A percentile compares a stretch with the other conserved stretches of the same genome.
These are phyloP conservation scores for Ajuga chamaepitys DNA, from an alignment of 257 asterid genomes.

Conservation along the genomic window DNA sequence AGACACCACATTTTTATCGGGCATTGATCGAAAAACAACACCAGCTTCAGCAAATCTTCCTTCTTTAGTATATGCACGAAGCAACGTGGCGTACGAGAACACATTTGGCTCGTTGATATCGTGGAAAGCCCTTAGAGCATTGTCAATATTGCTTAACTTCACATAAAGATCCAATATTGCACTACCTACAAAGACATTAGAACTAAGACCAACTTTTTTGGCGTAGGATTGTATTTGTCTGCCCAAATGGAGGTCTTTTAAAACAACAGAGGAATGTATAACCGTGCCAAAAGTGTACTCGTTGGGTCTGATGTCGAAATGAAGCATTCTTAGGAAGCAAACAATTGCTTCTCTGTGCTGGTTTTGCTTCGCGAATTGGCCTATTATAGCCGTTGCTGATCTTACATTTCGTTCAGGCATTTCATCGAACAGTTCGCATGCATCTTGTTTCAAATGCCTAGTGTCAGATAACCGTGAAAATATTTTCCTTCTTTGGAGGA, in stretches of 20 bases:
- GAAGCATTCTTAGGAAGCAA: conserved; percentile 47
- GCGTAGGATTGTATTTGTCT: conserved; percentile 53
- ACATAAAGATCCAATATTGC: conserved; percentile 55
- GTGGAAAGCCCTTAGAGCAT: conserved; percentile 39
- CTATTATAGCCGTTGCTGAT: conserved; percentile 44
- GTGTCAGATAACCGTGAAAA: neutral
- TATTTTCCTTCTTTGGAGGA: neutral
- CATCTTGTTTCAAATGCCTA: neutral
- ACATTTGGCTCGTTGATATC: conserved; percentile 62
- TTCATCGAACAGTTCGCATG: conserved; percentile 49
- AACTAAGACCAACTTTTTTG: conserved; percentile 30
- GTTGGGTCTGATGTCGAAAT: conserved; percentile 40
- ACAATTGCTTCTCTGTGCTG: conserved; percentile 43
- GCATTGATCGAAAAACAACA: conserved; percentile 38
- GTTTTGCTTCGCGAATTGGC: conserved; percentile 41
- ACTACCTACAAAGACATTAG: conserved; percentile 71
- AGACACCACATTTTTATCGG: conserved; percentile 58
- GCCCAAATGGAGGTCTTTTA: conserved; percentile 49
- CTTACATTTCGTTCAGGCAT: conserved; percentile 43
- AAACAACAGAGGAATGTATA: conserved; percentile 43
- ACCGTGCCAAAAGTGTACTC: conserved; percentile 68
- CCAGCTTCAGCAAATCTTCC: conserved; percentile 52
- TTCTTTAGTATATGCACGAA: conserved; percentile 51
- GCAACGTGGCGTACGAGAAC: conserved; percentile 61
- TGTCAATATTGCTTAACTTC: conserved; percentile 37